Percentiles rank a stretch among this genome's conserved stretches.
Conservation (phyloP, 805 yeast genomes). For the Candida odintsovae region DNA sequence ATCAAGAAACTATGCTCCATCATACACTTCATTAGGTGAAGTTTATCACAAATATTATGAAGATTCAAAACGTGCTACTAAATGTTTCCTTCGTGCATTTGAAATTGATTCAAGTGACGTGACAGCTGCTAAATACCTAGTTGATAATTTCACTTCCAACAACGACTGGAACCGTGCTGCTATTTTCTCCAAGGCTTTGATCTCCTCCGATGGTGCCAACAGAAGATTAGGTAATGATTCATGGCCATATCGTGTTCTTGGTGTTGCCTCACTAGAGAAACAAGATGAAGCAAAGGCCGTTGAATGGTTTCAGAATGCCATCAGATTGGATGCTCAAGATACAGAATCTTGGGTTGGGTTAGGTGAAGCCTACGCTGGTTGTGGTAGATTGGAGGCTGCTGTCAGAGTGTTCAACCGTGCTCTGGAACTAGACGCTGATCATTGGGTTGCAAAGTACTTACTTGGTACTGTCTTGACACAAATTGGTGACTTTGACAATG, state of each 20-base stretch:
- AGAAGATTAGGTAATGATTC: conserved; percentile 40
- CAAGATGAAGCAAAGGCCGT: conserved; percentile 76
- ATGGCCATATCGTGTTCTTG: conserved; percentile 91
- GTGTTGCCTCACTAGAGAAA: conserved; percentile 65
- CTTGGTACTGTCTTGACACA: conserved; percentile 60
- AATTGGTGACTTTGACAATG: conserved; percentile 59
- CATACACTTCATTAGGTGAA: conserved; percentile 76
- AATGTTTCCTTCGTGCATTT: conserved; percentile 85
- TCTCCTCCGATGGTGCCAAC: conserved; percentile 57
- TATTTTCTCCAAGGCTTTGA: conserved; percentile 58
- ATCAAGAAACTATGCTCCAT: conserved; percentile 62
- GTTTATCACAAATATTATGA: conserved; percentile 54
- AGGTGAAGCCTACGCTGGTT: conserved; percentile 89
- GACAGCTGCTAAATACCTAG: conserved; percentile 66
- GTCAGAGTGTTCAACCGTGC: conserved; percentile 74
- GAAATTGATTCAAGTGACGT: conserved; percentile 78
- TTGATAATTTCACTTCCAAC: conserved; percentile 57
- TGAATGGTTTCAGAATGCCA: conserved; percentile 82
- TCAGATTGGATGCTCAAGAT: conserved; percentile 63
- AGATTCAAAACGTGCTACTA: conserved; percentile 67
- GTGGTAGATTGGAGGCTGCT: conserved; percentile 87
- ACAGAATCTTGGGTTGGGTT: conserved; percentile 85
- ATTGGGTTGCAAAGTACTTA: conserved; percentile 62
- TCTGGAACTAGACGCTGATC: conserved; percentile 41
- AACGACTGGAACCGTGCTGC: conserved; percentile 86